Conservation (phyloP, 352 stramenopile genomes). For the Elongisporangium anandrum region DNA sequence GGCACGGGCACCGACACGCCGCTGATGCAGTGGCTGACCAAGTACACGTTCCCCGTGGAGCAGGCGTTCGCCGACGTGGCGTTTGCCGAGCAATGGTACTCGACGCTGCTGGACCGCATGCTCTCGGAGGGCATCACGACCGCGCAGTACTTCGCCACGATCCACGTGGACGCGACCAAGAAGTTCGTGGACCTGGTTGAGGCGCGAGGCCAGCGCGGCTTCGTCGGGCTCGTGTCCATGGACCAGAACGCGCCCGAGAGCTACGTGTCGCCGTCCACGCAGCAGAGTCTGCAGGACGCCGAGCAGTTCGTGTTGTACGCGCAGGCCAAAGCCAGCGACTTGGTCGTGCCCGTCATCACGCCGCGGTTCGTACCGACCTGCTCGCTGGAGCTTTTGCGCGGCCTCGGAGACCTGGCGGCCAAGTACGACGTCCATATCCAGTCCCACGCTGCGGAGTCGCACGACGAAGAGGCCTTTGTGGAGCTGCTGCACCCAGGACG, state of each 20-base stretch:
- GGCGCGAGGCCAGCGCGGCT: constrained; percentile 63
- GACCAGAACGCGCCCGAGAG: constrained; percentile 76
- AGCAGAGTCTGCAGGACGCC: constrained; percentile 55
- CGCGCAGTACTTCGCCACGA: constrained; percentile 87
- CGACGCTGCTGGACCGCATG: constrained; percentile 61
- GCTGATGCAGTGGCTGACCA: constrained; percentile 90
- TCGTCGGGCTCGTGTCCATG: constrained; percentile 91
- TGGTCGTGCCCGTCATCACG: constrained; percentile 81
- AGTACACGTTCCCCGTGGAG: constrained; percentile 91
- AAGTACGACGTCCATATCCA: constrained; percentile 76
- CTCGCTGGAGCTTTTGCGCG: constrained; percentile 64
- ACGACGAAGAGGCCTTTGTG: constrained; percentile 83
- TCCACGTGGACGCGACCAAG: constrained; percentile 80
- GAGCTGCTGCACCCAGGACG: constrained; percentile 53
- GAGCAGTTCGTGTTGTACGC: constrained; percentile 73
- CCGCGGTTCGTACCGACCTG: constrained; percentile 91
- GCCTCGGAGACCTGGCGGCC: constrained; percentile 61
- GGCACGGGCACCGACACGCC: constrained; percentile 87
- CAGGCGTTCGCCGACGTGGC: constrained; percentile 47
- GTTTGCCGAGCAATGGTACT: constrained; percentile 63
- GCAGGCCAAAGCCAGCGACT: constrained; percentile 26
- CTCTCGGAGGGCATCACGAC: constrained; percentile 85
- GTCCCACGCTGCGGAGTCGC: constrained; percentile 83
- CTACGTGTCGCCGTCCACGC: constrained; percentile 66
- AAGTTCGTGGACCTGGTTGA: constrained; percentile 68